Conservation (phyloP, 352 stramenopile species). For the Pythium aquatile region DNA sequence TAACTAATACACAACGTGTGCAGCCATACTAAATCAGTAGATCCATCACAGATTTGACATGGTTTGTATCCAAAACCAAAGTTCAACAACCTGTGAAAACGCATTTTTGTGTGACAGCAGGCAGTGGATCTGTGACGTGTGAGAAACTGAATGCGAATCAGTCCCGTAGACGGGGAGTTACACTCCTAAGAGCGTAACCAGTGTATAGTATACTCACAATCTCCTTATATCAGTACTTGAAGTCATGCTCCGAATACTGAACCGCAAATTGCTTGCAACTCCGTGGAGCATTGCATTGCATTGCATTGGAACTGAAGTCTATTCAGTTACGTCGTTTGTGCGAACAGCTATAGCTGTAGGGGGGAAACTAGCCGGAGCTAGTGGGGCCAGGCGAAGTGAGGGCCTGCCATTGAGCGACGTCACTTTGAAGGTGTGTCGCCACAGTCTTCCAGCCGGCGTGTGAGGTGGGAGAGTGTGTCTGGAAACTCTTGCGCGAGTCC, state of each 20-base stretch:
- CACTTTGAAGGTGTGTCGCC: too few relatives aligned
- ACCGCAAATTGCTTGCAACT: too few relatives aligned
- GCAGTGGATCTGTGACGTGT: background rate
- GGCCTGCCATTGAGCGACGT: too few relatives aligned
- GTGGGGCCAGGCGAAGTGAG: too few relatives aligned
- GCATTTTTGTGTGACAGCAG: background rate
- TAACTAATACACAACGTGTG: background rate
- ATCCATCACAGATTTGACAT: background rate
- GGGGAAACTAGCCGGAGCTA: too few relatives aligned
- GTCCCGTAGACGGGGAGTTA: slow-evolving; percentile 4
- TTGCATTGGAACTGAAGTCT: too few relatives aligned
- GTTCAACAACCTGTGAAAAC: background rate
- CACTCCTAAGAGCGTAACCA: background rate
- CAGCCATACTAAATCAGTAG: background rate
- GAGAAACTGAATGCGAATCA: background rate
- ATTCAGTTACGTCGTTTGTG: too few relatives aligned
- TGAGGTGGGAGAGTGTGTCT: background rate
- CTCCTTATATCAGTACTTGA: background rate
- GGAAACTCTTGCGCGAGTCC: background rate
- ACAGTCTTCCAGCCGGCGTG: too few relatives aligned
- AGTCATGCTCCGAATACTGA: background rate
- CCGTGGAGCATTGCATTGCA: too few relatives aligned
- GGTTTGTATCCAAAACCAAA: background rate
- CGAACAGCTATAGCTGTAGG: too few relatives aligned
- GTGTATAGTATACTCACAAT: background rate